phyloP scores from a whole-genome alignment of 192 early-diverging fungal genomes.

The Entophlyctis luteolus region DNA sequence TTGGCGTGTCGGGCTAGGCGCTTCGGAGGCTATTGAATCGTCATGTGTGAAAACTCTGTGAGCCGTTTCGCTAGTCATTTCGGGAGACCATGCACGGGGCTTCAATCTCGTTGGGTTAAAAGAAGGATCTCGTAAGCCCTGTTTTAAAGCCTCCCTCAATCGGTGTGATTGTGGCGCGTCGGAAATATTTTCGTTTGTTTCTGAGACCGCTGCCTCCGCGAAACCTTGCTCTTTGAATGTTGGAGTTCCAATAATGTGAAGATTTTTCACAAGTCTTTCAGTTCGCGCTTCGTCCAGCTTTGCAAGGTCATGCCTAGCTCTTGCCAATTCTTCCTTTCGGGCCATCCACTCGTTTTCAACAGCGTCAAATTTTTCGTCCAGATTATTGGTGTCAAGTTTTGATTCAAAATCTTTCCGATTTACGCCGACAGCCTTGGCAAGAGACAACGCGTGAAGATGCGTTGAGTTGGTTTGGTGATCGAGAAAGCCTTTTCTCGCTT shows the following conservation, averaged over 20 bases:
- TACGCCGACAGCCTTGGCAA: slow-evolving; percentile 26
- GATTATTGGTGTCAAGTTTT: background rate
- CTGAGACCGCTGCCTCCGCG: background rate
- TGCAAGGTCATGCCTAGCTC: slow-evolving; percentile 28
- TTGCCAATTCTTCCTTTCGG: slow-evolving; percentile 36
- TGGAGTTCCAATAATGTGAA: slow-evolving; percentile 12
- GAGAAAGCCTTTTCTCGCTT: slow-evolving; percentile 35
- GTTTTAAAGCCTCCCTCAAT: background rate
- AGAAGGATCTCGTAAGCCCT: slow-evolving; percentile 7
- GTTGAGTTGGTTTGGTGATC: slow-evolving; percentile 19
- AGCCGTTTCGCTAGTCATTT: no score
- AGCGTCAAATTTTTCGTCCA: slow-evolving; percentile 30
- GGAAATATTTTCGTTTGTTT: background rate
- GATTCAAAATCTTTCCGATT: slow-evolving; percentile 20
- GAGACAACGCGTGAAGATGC: slow-evolving; percentile 8
- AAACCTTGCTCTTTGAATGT: no score
- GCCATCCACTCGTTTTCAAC: slow-evolving; percentile 46
- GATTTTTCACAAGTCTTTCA: slow-evolving; percentile 16
- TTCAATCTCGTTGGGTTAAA: background rate
- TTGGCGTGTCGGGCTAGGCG: no score
- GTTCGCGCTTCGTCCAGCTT: slow-evolving; percentile 25
- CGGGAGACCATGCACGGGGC: slow-evolving; percentile 19
- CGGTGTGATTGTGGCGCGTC: background rate
- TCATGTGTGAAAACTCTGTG: no score
- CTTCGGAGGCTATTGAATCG: no score